A percentile compares a stretch with the other conserved stretches of the same genome.
These are phyloP conservation scores for Thermothielavioides terrestris DNA, from an alignment of 495 filamentous ascomycete species.

Conservation along the genomic window DNA sequence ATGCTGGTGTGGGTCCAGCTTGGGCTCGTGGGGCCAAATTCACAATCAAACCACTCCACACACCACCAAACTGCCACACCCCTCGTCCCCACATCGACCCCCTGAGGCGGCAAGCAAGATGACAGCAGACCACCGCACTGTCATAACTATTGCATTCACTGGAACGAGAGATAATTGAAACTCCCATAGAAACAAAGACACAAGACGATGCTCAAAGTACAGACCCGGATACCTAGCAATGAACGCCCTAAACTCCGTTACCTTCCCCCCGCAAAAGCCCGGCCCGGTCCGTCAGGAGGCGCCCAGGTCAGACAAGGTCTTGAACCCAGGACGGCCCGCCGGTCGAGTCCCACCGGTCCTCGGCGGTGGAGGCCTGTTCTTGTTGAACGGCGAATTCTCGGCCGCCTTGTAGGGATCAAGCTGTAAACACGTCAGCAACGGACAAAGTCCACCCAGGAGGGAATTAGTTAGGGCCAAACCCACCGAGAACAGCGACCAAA, in stretches of 20 bases:
- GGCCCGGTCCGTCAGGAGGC: constrained; percentile 3
- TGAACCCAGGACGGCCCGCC: constrained; percentile 27
- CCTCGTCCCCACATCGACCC: no score
- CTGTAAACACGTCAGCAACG: constrained; percentile 30
- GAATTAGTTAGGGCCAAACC: constrained; percentile 4
- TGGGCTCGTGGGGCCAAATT: no score
- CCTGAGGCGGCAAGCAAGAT: neutral
- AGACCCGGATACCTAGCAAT: no score
- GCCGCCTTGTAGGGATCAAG: constrained; percentile 59
- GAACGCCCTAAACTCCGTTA: constrained; percentile 5
- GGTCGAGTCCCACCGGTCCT: constrained; percentile 1
- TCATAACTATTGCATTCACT: neutral
- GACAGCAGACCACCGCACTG: neutral
- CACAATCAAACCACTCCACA: no score
- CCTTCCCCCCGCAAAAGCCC: constrained; percentile 5
- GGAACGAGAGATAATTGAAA: no score
- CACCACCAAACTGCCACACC: no score
- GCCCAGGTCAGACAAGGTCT: constrained; percentile 36
- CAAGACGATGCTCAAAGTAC: no score
- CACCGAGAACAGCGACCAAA: constrained; percentile 49
- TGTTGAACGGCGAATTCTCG: constrained; percentile 55
- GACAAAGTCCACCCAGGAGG: neutral
- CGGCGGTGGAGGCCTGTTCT: constrained; percentile 29
- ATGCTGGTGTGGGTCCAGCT: no score
- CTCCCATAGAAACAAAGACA: neutral